Conservation (phyloP, 2,329 filamentous ascomycete genomes). For the Talaromyces albobiverticillius region DNA sequence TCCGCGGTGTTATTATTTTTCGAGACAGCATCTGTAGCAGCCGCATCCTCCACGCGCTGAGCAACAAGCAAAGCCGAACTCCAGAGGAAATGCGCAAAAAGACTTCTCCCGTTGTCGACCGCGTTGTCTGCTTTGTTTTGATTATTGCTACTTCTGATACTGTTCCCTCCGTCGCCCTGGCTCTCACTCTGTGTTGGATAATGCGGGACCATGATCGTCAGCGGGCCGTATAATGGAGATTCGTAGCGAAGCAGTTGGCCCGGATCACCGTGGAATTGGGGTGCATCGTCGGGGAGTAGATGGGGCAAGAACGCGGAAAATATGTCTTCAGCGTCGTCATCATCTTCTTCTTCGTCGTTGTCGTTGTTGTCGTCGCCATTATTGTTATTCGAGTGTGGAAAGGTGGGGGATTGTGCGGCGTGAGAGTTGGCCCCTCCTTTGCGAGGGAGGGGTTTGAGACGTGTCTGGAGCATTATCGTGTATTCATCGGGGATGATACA, state of each 20-base stretch:
- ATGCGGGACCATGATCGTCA: slow-evolving; percentile 39
- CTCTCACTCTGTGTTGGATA: slow-evolving; percentile 39
- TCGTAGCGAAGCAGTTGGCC: slow-evolving; percentile 51
- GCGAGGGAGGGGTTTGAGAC: slow-evolving; percentile 29
- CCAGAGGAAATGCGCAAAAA: slow-evolving; percentile 61
- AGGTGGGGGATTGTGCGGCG: neutral
- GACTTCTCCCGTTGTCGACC: slow-evolving; percentile 47
- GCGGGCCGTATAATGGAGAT: slow-evolving; percentile 39
- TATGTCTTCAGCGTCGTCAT: slow-evolving; percentile 48
- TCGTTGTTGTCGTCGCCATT: slow-evolving; percentile 17
- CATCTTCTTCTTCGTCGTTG: slow-evolving; percentile 16
- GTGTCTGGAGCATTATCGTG: slow-evolving; percentile 28
- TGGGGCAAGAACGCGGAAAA: slow-evolving; percentile 53
- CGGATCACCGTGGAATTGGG: slow-evolving; percentile 54
- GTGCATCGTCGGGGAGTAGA: slow-evolving; percentile 56
- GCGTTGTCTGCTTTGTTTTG: slow-evolving; percentile 16
- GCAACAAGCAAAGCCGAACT: slow-evolving; percentile 50
- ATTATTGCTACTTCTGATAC: no score
- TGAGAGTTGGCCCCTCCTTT: slow-evolving; percentile 1
- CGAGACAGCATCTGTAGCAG: slow-evolving; percentile 11
- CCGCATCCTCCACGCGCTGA: slow-evolving; percentile 38
- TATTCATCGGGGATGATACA: neutral
- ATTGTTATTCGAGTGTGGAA: neutral
- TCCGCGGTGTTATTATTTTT: slow-evolving; percentile 6
- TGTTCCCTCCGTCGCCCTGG: slow-evolving; percentile 20